Base-by-base conservation (phyloP, 352 stramenopile genomes). In the Phytophthora multivora region DNA sequence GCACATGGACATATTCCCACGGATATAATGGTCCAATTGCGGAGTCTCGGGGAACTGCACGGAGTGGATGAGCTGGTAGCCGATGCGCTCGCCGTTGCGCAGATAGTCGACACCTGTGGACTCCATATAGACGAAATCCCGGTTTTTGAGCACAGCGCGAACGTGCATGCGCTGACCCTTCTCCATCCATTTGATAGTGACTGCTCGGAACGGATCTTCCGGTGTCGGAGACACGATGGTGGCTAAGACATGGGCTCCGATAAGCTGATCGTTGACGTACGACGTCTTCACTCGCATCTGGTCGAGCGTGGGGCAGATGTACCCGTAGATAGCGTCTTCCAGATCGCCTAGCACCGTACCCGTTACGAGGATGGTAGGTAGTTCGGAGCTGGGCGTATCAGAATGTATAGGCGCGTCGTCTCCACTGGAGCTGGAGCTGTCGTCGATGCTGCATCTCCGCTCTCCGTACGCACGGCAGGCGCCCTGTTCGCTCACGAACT, bases 121-220 rank as follows among this genome's bases (percentile, higher is more conserved):
- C 19, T 86, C 76, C 47, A 88, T 55, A 46, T 79, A 76, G 4
- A 88, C 79, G 48, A 85, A 77, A 39, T 88, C 79, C 19, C 73
- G 51, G 59, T 83, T 83, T 66, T 77, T 83, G 25, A 71, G 31
- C 1, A 83, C 49, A 12, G 67, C 66, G 18, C 75, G 71, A 3
- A 80, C 41, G 25, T 73, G 61, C n/a, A 77, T 33, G 2, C 63
- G 61, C 46, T 69, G 60, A 21, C 65, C 70, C n/a, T 68, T 76
- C 31, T 81, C 78, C 30, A 84, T 54, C 78, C 78, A 87, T 60
- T 87, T 81, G 59, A 87, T 43, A 0, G 60, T 74, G 19, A 81
- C 48, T 38, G 66, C 50, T 0, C 64, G 66, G 45, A 83, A 85
- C 23, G 78, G 73, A 18, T 80, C 66, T 31, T 58, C 35, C 0